Evolutionary conservation across 1,284 basidiomycete genomes (phyloP), one percentile per base, ranked within the genome.

Genomic region (Veloboletus limbatus): DNA sequence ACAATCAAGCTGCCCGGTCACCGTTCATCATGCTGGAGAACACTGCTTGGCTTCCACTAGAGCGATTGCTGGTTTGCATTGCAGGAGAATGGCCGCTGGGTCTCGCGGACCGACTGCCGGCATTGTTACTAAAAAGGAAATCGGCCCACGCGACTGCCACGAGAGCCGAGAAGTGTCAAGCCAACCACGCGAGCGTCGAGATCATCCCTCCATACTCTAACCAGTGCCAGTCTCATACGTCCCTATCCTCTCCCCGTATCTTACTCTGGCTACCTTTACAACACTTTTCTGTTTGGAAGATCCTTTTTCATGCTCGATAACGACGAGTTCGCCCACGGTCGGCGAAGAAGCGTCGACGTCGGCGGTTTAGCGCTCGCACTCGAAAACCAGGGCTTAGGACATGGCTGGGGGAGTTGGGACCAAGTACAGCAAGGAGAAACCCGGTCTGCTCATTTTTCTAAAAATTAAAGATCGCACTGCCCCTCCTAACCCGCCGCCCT

Each of bases 341-440:
- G 81, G n/a, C 65, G 90, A 47, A 73, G 86, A 38, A 91, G 88
- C 62, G 88, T 92, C 49, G 92, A 94, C 63, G 77, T 89, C 32
- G 90, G 91, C 21, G 90, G 91, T 31, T 76, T 94, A 47, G 81
- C 83, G 47, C 79, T 91, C 35, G 89, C 90, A 1, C 77, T 89
- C 32, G 75, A 74, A 48, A 79, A 81, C 51, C 75, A 70, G 42
- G 78, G 75, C 22, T 72, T 78, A 43, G 85, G 84, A 5, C 77
- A 80, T 55, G 87, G 86, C n/a, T 89, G 86, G 84, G 75, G 83
- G 48, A 80, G 82, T 26, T 80, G 78, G 75, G 77, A 75, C 40
- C 73, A 75, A 30, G 68, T 68, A 8, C 73, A 79, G 40, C 71
- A 74, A 14, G 75, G 72, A 24, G 78, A 78, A 47, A 75, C 82